Conservation (phyloP, 2,329 filamentous ascomycete genomes). For the Colletotrichum orbiculare region DNA sequence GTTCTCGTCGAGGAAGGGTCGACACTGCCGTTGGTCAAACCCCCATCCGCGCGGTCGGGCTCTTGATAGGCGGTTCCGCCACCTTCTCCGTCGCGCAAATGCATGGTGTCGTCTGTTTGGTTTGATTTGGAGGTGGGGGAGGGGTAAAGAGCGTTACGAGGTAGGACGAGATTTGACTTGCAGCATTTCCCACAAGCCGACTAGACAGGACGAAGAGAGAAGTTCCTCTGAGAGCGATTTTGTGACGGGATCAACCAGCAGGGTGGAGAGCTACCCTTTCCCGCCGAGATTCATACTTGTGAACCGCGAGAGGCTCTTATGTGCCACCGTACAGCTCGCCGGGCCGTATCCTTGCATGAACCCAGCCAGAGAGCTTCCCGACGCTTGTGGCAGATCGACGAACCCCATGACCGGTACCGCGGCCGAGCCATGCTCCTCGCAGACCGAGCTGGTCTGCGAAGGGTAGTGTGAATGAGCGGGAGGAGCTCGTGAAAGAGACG, state of each 20-base stretch:
- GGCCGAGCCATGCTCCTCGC: constrained; percentile 29
- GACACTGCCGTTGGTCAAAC: constrained; percentile 20
- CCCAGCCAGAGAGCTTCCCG: constrained; percentile 22
- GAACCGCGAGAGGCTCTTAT: constrained; percentile 33
- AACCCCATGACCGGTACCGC: constrained; percentile 32
- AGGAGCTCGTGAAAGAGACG: constrained; percentile 21
- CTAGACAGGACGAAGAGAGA: constrained; percentile 12
- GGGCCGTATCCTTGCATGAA: constrained; percentile 32
- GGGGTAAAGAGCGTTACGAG: constrained; percentile 42
- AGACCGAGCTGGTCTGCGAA: constrained; percentile 31
- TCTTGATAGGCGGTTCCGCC: constrained; percentile 36
- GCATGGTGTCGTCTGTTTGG: constrained; percentile 32
- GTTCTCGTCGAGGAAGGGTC: constrained; percentile 35
- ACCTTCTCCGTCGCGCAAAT: constrained; percentile 36
- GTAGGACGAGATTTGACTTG: constrained; percentile 11
- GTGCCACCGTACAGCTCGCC: constrained; percentile 27
- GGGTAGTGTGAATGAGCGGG: background rate
- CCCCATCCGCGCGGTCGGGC: constrained; percentile 13
- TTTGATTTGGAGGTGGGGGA: constrained; percentile 8
- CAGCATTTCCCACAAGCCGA: constrained; percentile 25
- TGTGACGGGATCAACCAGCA: constrained; percentile 28
- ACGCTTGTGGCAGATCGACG: constrained; percentile 31
- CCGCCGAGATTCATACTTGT: constrained; percentile 7
- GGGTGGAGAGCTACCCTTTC: constrained; percentile 29
- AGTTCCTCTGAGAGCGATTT: constrained; percentile 9